Evolutionary conservation across 306 rosid species (phyloP), one percentile per base, ranked within the genome.

Genomic region (Carpinus viminea): DNA sequence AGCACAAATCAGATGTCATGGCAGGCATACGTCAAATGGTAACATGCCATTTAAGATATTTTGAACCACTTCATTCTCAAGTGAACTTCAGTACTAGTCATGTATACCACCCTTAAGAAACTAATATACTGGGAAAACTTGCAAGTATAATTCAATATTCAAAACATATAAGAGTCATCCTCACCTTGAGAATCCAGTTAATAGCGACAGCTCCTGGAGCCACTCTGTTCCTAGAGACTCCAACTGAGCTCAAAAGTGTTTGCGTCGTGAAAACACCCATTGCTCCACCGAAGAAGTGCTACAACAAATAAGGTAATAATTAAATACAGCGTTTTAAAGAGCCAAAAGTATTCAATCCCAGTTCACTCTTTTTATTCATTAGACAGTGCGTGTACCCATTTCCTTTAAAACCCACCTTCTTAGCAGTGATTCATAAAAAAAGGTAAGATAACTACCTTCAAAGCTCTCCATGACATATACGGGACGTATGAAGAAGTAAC

Each of bases 281-380:
- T n/a, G 99, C 99, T 70, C 99, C 99, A 47, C 99, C 99, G 73
- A 95, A 95, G 78, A 95, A 95, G 83, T 93, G 99, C 94, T 94
- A 78, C 70, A 77, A 75, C 7, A 26, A 69, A 18, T 41, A 79
- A 17, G 9, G 31, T 24, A 81, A 28, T 38, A 24, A 59, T 38
- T 48, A 31, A 24, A 28, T 26, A 65, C 13, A 75, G 75, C 53
- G 74, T 70, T 77, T 31, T 28, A 0, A 17, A 52, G 10, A 0
- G 47, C 65, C 77, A 3, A 76, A 52, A 61, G 71, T 18, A 17
- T 16, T 65, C 24, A 31, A 36, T 17, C 47, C 71, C n/a, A 12
- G 2, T 15, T 6, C 20, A 55, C 61, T 55, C 56, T 15, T n/a
- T 55, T 55, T 6, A 55, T 17, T 59, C 65, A 24, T 24, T 59